Base-by-base conservation (phyloP, 352 stramenopile genomes). In the Pythium grandisporangium region DNA sequence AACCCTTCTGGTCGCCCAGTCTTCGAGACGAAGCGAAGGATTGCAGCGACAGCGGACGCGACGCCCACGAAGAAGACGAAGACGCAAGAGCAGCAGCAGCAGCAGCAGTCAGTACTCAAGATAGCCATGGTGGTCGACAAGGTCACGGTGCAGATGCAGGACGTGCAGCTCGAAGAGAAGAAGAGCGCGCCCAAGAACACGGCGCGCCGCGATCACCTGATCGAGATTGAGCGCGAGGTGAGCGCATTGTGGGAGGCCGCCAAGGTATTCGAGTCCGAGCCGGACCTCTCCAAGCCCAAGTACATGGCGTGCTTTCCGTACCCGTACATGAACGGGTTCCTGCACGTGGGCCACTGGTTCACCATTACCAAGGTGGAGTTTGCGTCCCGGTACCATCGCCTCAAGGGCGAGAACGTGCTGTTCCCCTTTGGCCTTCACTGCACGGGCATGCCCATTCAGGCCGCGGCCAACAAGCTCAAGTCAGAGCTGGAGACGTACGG, bases 241-340 rank as follows among this genome's bases (percentile, higher is more conserved):
- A 84, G 97, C 58, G 53, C 78, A 39, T 70, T 95, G 48, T 96
- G 87, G 87, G 81, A 88, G 21, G 79, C 65, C 24, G 68, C 60
- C 42, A 93, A 94, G 62, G 56, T 94, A 27, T 96, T 95, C 84
- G 92, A 97, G 79, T 91, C 69, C 48, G 66, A 79, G 43, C 75
- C 79, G 24, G 71, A 92, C 37, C 42, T 55, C 12, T 72, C 53
- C 46, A 89, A 95, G 58, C 66, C 77, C 24, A 98, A 98, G 66
- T 99, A 98, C 68, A 86, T 99, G 61, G 95, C 97, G 3, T 99
- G 96, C 14, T 99, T 99, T 70, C 97, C 97, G 27, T 99, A 98
- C 71, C 97, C 97, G 30, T 99, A 99, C 84, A 99, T 98, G 81
- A 99, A 99, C 63, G 97, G 96, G 23, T 96, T 96, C 55, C 68